Evolutionary conservation across 768 basidiomycete genomes (phyloP), one percentile per base, ranked within the genome.

Genomic region (Boletus rubroflammeus): DNA sequence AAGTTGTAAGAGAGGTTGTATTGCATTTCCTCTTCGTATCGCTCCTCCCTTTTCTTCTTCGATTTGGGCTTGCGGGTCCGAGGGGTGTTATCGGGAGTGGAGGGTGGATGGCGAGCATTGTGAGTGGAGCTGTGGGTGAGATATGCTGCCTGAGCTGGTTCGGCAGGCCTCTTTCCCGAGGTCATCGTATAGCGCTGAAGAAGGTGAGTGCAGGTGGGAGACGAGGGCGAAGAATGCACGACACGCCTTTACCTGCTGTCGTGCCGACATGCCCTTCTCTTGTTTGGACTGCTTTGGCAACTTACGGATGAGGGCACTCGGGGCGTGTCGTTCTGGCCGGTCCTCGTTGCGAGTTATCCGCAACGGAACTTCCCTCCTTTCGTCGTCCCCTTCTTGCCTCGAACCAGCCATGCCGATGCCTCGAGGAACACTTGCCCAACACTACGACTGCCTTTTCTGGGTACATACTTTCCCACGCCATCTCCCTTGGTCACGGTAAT

Each of bases 81-180:
- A 43, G 80, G 79, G 45, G 72, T 71, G 67, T 74, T 82, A 64
- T 86, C 82, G 47, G 78, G 73, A 6, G 78, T 75, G 56, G 75
- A 70, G 58, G 78, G 72, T 32, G 80, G 72, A 61, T 77, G 68
- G 62, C 80, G 78, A 61, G 77, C 80, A 67, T 76, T 79, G 68
- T 80, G 81, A 47, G 75, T 76, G 62, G 79, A 73, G 67, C 72
- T 74, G 67, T 80, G 82, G 52, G 82, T 75, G 55, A 81, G 78
- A 75, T 82, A 85, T 55, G 79, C 75, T 48, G 63, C 51, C 57
- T 68, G 66, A 52, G 70, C 51, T 56, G 57, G 56, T 52, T 68
- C 67, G 60, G 63, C 63, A 58, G 67, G 51, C 59, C 60, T 66
- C 61, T 62, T 70, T 34, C 67, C 65, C 67, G 68, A 65, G 65